These are phyloP conservation scores for Aspergillus sp. DNA, from an alignment of 2,329 filamentous ascomycete genomes.

Conservation along the genomic window DNA sequence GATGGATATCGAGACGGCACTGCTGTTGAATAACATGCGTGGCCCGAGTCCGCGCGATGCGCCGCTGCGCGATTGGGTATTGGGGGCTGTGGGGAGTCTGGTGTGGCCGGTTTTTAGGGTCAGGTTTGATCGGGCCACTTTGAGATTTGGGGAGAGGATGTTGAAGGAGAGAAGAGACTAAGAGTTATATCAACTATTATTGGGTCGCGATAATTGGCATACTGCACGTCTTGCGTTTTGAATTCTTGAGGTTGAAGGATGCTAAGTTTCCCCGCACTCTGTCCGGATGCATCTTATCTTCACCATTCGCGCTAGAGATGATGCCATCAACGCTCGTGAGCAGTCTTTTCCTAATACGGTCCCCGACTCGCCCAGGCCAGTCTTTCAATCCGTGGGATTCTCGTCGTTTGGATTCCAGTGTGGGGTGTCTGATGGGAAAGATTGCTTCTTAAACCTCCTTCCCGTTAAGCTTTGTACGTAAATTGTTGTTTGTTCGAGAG, in stretches of 20 bases:
- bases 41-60: slow-evolving; percentile 16
- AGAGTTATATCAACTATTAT: not conserved
- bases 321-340: not conserved
- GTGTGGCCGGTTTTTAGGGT: slow-evolving; percentile 5
- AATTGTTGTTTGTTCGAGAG: too few species aligned
- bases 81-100: slow-evolving; percentile 1
- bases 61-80: slow-evolving; percentile 1
- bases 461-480: too few species aligned
- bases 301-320: slow-evolving; percentile 6
- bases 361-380: not conserved
- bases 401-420: not conserved
- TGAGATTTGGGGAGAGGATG: slow-evolving; percentile 4
- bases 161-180: not conserved
- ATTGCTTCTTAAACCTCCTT: not conserved
- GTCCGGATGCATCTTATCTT: not conserved
- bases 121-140: slow-evolving; percentile 4
- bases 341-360: slow-evolving; percentile 2
- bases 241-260: not conserved
- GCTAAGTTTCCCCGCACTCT: not conserved
- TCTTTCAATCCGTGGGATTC: not conserved
- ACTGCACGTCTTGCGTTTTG: too few species aligned
- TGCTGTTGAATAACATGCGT: slow-evolving; percentile 19
- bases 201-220: too few species aligned
- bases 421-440: not conserved
- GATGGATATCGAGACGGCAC: slow-evolving; percentile 1